Base-by-base conservation (phyloP, 2,329 filamentous ascomycete species). In the Knufia fluminis region DNA sequence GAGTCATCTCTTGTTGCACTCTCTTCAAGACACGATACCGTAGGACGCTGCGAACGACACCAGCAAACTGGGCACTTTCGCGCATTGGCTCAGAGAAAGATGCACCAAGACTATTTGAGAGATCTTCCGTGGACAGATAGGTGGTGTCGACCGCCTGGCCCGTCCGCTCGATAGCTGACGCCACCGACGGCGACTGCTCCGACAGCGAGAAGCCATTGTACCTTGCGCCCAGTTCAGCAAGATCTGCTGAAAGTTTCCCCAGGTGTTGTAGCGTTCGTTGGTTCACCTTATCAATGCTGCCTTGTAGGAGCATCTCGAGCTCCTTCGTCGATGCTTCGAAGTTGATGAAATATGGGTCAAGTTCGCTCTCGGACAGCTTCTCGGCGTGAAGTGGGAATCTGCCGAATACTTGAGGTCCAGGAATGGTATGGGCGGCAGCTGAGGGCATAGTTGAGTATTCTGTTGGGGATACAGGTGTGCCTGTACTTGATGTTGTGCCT, bases 71-170 rank as follows among this genome's bases (percentile, higher is more conserved):
- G 10, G 92, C 90, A 61, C 89, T 94, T 69, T 98, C 92, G 49
- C 94, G 80, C 88, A 98, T 96, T 0, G 92, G 92, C 63, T 98
- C 94, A 0, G 94, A 89, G 63, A 98, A 98, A 57, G 82, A 92
- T 28, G 91, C 90, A 17, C 90, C 90, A n/a, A 98, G 71, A 0
- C 85, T 85, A 1, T 81, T 82, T 0, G 90, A 90, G 2, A 98
- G 73, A 64, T 98, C 92, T 60, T 94, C 87, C 0, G 91, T 97
- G 8, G 87, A 89, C 56, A 98, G 90, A 64, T 97, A 98, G 0
- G 92, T 96, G 8, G 87, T 86, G 64, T 98, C 92, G 7, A 91
- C 88, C 1, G 92, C 92, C 68, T 98, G 92, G 0, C 92, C 92
- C 40, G 94, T 79, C 54, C 90, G 84, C 67, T 98, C 92, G 57